Base-by-base conservation (phyloP, 2,329 filamentous ascomycete genomes). In the Penicillium rolfsii region DNA sequence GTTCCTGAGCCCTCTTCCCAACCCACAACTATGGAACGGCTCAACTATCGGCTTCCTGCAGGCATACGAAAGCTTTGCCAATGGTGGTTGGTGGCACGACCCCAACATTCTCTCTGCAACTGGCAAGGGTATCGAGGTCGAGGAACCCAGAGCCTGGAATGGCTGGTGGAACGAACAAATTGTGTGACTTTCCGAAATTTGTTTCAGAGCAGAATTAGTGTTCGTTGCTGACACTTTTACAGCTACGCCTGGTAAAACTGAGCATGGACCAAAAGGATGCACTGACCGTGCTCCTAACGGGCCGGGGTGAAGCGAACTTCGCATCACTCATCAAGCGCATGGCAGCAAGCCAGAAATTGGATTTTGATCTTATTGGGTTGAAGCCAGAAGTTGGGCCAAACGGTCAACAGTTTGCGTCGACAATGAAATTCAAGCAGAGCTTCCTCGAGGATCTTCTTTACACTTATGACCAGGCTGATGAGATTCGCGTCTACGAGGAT, bases 81-180 rank as follows among this genome's bases (percentile, higher is more conserved):
- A 89, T 67, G 94, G 93, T 66, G 93, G 94, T 64, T 99, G 95
- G 95, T 99, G 95, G 95, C 95, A 99, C 77, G 93, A 98, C 73
- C 85, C 87, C 46, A 87, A 87, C 64, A 93, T 99, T 64, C 87
- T 99, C 26, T 87, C 89, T 11, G 89, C 93, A 1, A 97, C 93
- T 0, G 95, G 95, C 55, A 85, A 92, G 59, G 95, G 95, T 16
- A 75, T 89, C 5, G 91, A 91, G 55, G 86, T 85, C 59, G 95
- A 98, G 77, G 93, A 98, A 75, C 81, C 85, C 45, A 87, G 88
- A 26, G 93, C 86, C 9, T 99, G 94, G 94, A 82, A 90, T 59
- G 93, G 93, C 38, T 97, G 91, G 90, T 99, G 95, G 95, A 98
- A 98, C 72, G 94, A 98, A 73, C 87, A 90, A 69, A 89, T 99